Conservation (phyloP, 306 rosid species). For the Citrullus amarus region DNA sequence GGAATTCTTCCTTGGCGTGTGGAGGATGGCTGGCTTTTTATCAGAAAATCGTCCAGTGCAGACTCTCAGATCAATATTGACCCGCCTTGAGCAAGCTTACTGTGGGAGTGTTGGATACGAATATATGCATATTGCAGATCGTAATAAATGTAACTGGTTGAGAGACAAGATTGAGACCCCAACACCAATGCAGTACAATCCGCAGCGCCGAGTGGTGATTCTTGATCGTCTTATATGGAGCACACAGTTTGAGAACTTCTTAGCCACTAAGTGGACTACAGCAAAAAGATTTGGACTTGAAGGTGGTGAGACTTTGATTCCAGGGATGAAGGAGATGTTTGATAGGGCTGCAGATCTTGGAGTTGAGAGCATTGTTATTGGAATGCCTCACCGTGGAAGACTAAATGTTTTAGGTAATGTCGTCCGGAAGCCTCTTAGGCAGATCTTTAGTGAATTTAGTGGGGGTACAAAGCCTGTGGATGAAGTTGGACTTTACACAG, state of each 20-base stretch:
- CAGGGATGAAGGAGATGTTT: slow-evolving; percentile 96
- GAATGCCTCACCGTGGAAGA: slow-evolving; percentile 88
- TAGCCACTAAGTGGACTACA: slow-evolving; percentile 90
- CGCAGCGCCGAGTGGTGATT: slow-evolving; percentile 76
- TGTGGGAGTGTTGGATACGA: slow-evolving; percentile 91
- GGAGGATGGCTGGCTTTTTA: slow-evolving; percentile 93
- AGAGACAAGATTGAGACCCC: slow-evolving; percentile 92
- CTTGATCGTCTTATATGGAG: slow-evolving; percentile 94
- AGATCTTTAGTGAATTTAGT: slow-evolving; percentile 78
- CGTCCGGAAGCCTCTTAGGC: slow-evolving; percentile 84
- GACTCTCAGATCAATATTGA: slow-evolving; percentile 82
- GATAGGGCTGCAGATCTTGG: slow-evolving; percentile 90
- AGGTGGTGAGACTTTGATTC: slow-evolving; percentile 83
- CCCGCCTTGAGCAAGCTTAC: slow-evolving; percentile 92
- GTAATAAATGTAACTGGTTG: slow-evolving; percentile 79
- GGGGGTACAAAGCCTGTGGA: slow-evolving; percentile 72
- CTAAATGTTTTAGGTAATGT: slow-evolving; percentile 86
- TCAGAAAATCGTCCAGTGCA: slow-evolving; percentile 94
- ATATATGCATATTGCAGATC: slow-evolving; percentile 91
- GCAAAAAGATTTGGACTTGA: slow-evolving; percentile 96
- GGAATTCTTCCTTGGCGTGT: slow-evolving; percentile 90
- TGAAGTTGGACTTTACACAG: slow-evolving; percentile 84
- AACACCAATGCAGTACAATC: slow-evolving; percentile 40
- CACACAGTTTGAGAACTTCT: slow-evolving; percentile 76
- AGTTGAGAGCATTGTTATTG: slow-evolving; percentile 94